phyloP scores from a whole-genome alignment of 768 basidiomycete species.

The Auriscalpium microsporum region DNA sequence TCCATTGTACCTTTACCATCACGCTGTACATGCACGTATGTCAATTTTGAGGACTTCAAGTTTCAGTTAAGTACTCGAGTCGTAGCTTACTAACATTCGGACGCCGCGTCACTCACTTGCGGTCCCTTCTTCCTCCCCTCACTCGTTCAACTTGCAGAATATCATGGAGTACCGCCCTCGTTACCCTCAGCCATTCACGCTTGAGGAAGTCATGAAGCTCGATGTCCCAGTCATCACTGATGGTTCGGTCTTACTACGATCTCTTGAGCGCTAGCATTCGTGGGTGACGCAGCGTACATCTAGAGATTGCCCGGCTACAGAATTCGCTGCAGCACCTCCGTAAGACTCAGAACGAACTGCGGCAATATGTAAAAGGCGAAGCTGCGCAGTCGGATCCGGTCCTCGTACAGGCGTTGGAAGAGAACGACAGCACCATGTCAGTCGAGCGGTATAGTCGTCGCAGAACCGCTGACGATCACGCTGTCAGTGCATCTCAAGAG shows the following conservation, averaged over 20 bases:
- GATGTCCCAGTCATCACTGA: constrained; percentile 63
- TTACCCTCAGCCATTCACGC: constrained; percentile 68
- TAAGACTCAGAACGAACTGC: constrained; percentile 52
- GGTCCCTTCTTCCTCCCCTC: background rate
- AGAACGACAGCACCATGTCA: constrained; percentile 70
- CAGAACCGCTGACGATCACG: background rate
- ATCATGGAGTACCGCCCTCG: constrained; percentile 60
- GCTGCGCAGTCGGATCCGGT: constrained; percentile 43
- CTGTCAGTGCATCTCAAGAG: constrained; percentile 61
- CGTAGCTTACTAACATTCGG: too few relatives aligned
- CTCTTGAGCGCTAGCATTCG: background rate
- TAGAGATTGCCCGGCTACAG: constrained; percentile 71
- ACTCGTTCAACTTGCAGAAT: background rate
- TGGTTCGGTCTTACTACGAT: constrained; percentile 33
- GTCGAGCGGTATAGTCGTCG: constrained; percentile 15
- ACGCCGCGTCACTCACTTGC: background rate
- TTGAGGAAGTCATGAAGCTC: constrained; percentile 52
- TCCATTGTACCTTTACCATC: background rate
- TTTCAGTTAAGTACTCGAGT: too few relatives aligned
- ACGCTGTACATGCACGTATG: background rate
- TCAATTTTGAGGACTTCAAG: too few relatives aligned
- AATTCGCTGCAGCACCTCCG: constrained; percentile 59
- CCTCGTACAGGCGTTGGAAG: constrained; percentile 49
- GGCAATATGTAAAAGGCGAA: constrained; percentile 34
- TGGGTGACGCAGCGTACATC: background rate